Percentiles rank a stretch among this genome's conserved stretches.
Conservation (phyloP, 2,329 filamentous ascomycete genomes). For the Fusarium lyarnte region DNA sequence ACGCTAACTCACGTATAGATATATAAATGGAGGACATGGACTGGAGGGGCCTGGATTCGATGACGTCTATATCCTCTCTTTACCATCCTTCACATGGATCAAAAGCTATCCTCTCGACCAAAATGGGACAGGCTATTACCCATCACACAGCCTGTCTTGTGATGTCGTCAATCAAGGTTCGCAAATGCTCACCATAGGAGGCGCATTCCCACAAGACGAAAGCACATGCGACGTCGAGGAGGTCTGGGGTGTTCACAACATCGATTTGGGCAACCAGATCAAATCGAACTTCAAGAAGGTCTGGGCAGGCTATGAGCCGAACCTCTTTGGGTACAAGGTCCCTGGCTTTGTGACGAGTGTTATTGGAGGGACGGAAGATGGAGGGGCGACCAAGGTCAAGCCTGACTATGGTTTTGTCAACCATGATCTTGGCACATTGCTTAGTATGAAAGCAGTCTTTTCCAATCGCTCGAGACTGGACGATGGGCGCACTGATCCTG, state of each 20-base stretch:
- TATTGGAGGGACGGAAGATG: background rate
- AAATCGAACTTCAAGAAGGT: background rate
- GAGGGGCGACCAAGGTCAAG: background rate
- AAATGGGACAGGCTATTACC: background rate
- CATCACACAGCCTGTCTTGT: background rate
- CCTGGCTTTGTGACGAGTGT: background rate
- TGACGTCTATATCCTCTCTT: background rate
- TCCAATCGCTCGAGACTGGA: background rate
- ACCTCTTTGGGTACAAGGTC: background rate
- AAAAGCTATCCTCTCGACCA: conserved; percentile 3
- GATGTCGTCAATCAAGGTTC: background rate
- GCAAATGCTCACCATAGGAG: background rate
- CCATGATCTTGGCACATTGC: background rate
- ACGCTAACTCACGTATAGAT: background rate
- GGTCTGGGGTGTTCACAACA: background rate
- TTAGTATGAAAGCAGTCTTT: background rate
- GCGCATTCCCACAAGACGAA: background rate
- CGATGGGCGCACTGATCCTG: background rate
- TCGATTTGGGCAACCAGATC: background rate
- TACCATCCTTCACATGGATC: background rate
- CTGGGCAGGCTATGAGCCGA: background rate
- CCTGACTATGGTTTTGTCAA: background rate
- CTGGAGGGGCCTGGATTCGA: background rate
- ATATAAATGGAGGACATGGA: background rate
- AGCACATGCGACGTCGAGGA: background rate